Base-by-base conservation (phyloP, 2,329 filamentous ascomycete species). In the Diplodia seriata region DNA sequence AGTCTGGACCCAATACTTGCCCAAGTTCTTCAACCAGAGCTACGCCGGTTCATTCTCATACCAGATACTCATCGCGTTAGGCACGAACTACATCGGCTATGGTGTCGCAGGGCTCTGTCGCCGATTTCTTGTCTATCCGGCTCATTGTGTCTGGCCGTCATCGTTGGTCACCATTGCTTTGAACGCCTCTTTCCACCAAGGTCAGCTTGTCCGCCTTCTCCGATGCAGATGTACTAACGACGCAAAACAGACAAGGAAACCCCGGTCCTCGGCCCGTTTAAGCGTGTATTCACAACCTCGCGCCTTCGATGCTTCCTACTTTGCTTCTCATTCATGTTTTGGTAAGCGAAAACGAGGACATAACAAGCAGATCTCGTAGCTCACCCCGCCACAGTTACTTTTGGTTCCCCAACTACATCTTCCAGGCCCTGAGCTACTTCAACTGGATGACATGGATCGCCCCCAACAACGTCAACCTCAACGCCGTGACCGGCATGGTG, bases 401-500 rank as follows among this genome's bases (percentile, higher is more conserved):
- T 40, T 57, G 51, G 51, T 50, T 66, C 67, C 89, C 90, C 0
- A 89, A 89, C 0, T 91, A 86, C 68, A 82, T 93, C 12, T 89
- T 87, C 18, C 88, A 90, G 69, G 91, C 87, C 68, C 79, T 92
- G 6, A 90, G 88, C 70, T 85, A 89, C 9, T 91, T 92, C 72
- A 89, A 90, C 8, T 90, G 91, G 73, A 83, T 86, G 12, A 92
- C 90, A 0, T 92, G 49, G 73, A 85, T 92, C 68, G 86, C 86
- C 1, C 91, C 91, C 0, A 82, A 91, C 61, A 91, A 86, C 69
- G 82, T 86, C 0, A 79, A 91, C 11, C 78, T 93, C 49, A 93
- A 93, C 71, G 90, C 93, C 75, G 74, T 93, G 1, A 93, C 93
- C 71, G 91, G 91, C 1, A 89, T 89, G 1, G 83, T 82, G 59